phyloP scores from a whole-genome alignment of 768 basidiomycete species.

The Suillus clintonianus region DNA sequence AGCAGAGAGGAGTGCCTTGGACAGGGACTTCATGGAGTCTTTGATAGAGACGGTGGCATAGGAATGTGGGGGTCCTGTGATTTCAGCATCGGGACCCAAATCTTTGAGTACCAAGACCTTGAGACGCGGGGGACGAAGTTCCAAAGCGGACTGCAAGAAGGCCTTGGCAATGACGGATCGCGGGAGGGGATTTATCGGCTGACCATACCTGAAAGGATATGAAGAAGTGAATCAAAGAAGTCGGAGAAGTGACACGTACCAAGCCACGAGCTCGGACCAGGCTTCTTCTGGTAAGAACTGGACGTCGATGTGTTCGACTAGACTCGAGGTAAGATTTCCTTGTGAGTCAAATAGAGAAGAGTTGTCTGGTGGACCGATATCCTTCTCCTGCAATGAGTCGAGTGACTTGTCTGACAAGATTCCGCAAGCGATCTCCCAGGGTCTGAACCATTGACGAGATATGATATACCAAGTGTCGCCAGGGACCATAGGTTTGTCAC shows the following conservation, averaged over 20 bases:
- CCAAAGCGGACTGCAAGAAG: slow-evolving; percentile 53
- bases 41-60: slow-evolving; percentile 52
- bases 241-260: slow-evolving; percentile 39
- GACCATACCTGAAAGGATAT: slow-evolving; percentile 64
- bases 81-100: slow-evolving; percentile 26
- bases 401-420: slow-evolving; percentile 67
- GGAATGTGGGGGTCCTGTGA: slow-evolving; percentile 30
- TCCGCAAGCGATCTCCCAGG: slow-evolving; percentile 73
- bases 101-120: slow-evolving; percentile 50
- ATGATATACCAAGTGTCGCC: slow-evolving; percentile 84
- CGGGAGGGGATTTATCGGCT: slow-evolving; percentile 53
- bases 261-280: slow-evolving; percentile 67
- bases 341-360: slow-evolving; percentile 57
- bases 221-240: neutral
- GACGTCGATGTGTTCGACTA: slow-evolving; percentile 67
- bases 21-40: slow-evolving; percentile 48
- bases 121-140: slow-evolving; percentile 71
- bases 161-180: slow-evolving; percentile 70
- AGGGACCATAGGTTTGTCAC: slow-evolving; percentile 49
- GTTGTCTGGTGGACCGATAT: slow-evolving; percentile 80
- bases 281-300: slow-evolving; percentile 74
- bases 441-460: slow-evolving; percentile 68
- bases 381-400: slow-evolving; percentile 57
- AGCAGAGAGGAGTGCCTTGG: slow-evolving; percentile 40
- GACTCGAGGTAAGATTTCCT: slow-evolving; percentile 43